These are phyloP conservation scores for Stevia rebaudiana DNA, from an alignment of 140 eudicot genomes.

Conservation along the genomic window DNA sequence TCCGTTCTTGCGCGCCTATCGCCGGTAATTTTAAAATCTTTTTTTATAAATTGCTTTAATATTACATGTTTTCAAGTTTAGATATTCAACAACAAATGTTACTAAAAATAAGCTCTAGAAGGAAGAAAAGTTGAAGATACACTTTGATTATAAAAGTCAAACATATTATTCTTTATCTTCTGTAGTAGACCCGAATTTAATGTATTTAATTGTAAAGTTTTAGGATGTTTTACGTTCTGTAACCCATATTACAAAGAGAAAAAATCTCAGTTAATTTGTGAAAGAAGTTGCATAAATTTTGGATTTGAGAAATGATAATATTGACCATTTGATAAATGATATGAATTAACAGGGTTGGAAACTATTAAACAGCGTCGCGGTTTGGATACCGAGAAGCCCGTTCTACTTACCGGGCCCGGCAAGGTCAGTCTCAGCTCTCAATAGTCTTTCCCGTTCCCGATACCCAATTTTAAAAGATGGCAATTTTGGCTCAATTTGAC, in stretches of 20 bases:
- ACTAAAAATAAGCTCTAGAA: neutral
- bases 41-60: neutral
- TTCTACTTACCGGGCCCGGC: slow-evolving; percentile 96
- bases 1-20: slow-evolving; percentile 89
- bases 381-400: slow-evolving; percentile 64
- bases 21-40: slow-evolving; percentile 39
- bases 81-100: neutral
- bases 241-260: neutral
- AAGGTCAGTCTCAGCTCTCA: slow-evolving; percentile 66
- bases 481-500: neutral
- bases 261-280: neutral
- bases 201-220: neutral
- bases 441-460: neutral
- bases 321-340: neutral
- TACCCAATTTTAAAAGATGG: neutral
- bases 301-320: neutral
- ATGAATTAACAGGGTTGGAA: slow-evolving; percentile 55
- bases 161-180: neutral
- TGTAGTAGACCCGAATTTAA: neutral
- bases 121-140: neutral
- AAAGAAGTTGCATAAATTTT: neutral
- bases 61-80: neutral
- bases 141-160: slow-evolving; percentile 8
- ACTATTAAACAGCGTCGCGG: slow-evolving; percentile 86
- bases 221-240: neutral